Conservation (phyloP, 192 early-diverging fungal genomes). For the Glomus cerebriforme region DNA sequence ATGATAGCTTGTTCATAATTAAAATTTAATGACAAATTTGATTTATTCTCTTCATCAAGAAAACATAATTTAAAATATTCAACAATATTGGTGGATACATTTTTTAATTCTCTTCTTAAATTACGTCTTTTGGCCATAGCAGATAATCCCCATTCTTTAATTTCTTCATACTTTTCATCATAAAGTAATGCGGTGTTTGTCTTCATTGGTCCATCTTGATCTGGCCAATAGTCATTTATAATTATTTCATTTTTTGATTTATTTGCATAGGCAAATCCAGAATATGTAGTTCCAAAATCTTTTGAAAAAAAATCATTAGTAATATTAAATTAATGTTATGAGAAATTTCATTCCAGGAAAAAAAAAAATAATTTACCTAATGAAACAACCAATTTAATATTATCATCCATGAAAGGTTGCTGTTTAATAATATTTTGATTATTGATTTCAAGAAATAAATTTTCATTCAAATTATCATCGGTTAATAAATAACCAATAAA, state of each 20-base stretch:
- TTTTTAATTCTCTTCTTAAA: too few relatives aligned
- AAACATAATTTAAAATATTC: too few relatives aligned
- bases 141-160: too few relatives aligned
- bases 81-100: too few relatives aligned
- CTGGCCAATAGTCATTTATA: not conserved
- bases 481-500: not conserved
- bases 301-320: not conserved
- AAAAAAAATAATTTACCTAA: not conserved
- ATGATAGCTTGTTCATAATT: slow-evolving; percentile 50
- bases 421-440: not conserved
- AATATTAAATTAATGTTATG: not conserved
- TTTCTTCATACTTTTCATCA: too few relatives aligned
- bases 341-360: not conserved
- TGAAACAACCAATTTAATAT: not conserved
- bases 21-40: slow-evolving; percentile 46
- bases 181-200: too few relatives aligned
- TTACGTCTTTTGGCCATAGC: too few relatives aligned
- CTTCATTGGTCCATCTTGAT: too few relatives aligned
- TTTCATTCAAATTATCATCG: not conserved
- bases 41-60: slow-evolving; percentile 38
- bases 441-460: not conserved
- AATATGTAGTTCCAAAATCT: not conserved
- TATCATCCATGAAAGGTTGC: not conserved
- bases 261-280: not conserved
- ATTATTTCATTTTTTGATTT: not conserved